Evolutionary conservation across 179 eudicot genomes (phyloP).

Genomic region (Drosera spatulata): DNA sequence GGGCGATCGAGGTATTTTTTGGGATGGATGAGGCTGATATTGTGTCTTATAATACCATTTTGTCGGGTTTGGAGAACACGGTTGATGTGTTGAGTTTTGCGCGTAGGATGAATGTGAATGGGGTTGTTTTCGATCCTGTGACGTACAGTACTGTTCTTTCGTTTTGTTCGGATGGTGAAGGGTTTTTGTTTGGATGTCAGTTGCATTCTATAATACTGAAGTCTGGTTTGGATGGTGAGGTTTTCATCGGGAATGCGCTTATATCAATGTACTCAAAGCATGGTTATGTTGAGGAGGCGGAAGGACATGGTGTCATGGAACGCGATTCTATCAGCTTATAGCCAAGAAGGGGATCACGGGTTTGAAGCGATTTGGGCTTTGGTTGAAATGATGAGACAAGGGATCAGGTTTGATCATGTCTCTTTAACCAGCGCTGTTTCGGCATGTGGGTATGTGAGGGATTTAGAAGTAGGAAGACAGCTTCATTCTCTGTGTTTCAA

Average conservation of each 20-base stretch:
- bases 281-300: conserved; percentile 51
- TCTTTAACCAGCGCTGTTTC: conserved; percentile 62
- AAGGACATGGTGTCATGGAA: conserved; percentile 92
- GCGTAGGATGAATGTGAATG: conserved; percentile 38
- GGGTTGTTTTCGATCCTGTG: conserved; percentile 63
- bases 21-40: conserved; percentile 42
- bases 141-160: conserved; percentile 52
- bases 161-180: conserved; percentile 41
- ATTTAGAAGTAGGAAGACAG: conserved; percentile 46
- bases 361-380: conserved; percentile 42
- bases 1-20: conserved; percentile 33
- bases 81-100: conserved; percentile 52
- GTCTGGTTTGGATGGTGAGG: conserved; percentile 43
- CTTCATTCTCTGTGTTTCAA: conserved; percentile 52
- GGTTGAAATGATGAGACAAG: conserved; percentile 48
- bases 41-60: conserved; percentile 71
- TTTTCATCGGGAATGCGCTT: conserved; percentile 66
- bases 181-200: conserved; percentile 56
- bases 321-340: conserved; percentile 70
- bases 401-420: conserved; percentile 57
- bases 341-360: conserved; percentile 61
- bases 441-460: conserved; percentile 57
- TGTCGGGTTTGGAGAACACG: conserved; percentile 50
- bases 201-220: conserved; percentile 46
- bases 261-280: conserved; percentile 72